Evolutionary conservation across 768 basidiomycete species (phyloP).

Genomic region (Termitomyces sp.): DNA sequence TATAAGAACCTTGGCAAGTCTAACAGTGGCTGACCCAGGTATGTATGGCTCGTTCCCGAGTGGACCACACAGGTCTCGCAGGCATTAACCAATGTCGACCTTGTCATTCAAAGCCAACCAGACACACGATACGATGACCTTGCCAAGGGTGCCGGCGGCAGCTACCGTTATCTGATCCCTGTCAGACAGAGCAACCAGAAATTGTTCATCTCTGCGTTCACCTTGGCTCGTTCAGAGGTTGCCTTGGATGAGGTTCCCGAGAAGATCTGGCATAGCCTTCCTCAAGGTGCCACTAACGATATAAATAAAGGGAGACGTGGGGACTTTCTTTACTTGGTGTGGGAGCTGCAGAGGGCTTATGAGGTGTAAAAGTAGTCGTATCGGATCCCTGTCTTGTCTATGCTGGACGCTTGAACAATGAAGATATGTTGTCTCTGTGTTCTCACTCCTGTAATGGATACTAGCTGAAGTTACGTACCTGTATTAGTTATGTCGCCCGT

Average conservation of each 20-base stretch:
- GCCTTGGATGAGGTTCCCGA: not conserved
- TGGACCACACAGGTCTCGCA: not conserved
- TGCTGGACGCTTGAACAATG: not conserved
- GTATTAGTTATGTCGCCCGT: not conserved
- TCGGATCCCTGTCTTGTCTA: not conserved
- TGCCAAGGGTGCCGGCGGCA: not conserved
- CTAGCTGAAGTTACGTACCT: not conserved
- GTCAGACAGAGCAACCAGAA: not conserved
- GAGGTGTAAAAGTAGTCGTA: not conserved
- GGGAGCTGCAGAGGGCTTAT: slow-evolving; percentile 2
- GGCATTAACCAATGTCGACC: slow-evolving; percentile 3
- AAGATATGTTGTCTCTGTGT: not conserved
- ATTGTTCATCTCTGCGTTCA: slow-evolving; percentile 2
- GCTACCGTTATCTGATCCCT: slow-evolving; percentile 6
- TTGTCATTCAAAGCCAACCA: not conserved
- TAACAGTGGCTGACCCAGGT: not conserved
- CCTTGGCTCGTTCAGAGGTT: not conserved
- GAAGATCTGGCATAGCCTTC: not conserved
- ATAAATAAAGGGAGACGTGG: slow-evolving; percentile 1
- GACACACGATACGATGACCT: slow-evolving; percentile 2
- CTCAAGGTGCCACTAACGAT: not conserved
- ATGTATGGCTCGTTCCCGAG: slow-evolving; percentile 6
- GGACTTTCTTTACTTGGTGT: not conserved
- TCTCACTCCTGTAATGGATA: not conserved
- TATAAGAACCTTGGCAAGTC: not conserved